These are phyloP conservation scores for Cantharellus anzutake DNA, from an alignment of 768 basidiomycete genomes.

Conservation along the genomic window DNA sequence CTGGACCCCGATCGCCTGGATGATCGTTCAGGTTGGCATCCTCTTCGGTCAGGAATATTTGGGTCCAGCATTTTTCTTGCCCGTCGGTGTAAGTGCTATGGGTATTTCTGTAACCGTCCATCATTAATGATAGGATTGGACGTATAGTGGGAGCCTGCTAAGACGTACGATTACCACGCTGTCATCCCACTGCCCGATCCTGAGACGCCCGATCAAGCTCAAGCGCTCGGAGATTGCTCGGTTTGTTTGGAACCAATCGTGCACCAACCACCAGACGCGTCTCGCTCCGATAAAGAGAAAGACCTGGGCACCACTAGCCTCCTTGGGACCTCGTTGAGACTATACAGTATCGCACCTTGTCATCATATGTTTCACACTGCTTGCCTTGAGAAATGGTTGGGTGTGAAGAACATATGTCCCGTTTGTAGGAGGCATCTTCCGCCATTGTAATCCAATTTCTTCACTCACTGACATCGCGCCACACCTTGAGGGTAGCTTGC, in stretches of 20 bases:
- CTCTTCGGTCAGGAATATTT: constrained; percentile 55
- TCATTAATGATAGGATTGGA: neutral
- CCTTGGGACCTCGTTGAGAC: constrained; percentile 31
- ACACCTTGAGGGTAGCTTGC: too few species aligned
- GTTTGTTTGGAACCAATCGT: constrained; percentile 86
- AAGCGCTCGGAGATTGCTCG: constrained; percentile 68
- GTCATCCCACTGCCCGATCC: constrained; percentile 48
- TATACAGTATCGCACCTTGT: constrained; percentile 76
- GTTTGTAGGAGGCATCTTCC: constrained; percentile 73
- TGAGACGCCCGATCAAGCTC: constrained; percentile 40
- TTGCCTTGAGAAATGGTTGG: constrained; percentile 69
- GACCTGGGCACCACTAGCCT: constrained; percentile 12
- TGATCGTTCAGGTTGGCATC: constrained; percentile 40
- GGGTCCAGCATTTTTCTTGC: constrained; percentile 73
- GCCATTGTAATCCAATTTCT: constrained; percentile 30
- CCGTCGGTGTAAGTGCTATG: constrained; percentile 32
- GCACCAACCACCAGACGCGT: constrained; percentile 10
- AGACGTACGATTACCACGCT: constrained; percentile 76
- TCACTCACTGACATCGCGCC: neutral
- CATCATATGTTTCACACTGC: constrained; percentile 82
- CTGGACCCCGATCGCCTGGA: constrained; percentile 36
- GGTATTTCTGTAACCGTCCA: neutral
- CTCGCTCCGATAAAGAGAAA: constrained; percentile 11
- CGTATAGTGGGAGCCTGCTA: constrained; percentile 34
- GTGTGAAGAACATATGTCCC: constrained; percentile 85